Evolutionary conservation across 306 rosid genomes (phyloP).

Genomic region (apple (Malus domestica)): DNA sequence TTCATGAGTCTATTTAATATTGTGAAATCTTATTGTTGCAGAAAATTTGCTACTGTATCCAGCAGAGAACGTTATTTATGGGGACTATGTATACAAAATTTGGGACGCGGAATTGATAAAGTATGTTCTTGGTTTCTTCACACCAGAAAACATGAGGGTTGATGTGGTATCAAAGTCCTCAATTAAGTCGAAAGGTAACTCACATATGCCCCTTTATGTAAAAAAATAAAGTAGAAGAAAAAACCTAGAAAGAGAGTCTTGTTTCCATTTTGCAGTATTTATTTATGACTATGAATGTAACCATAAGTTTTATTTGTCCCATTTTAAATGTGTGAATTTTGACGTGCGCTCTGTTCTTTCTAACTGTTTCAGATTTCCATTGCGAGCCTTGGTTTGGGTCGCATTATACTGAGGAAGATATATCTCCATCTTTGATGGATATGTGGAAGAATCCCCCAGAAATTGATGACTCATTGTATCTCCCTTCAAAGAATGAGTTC

Average conservation of each 20-base stretch:
- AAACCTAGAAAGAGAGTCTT: neutral
- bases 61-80: slow-evolving; percentile 79
- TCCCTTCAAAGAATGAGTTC: slow-evolving; percentile 84
- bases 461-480: slow-evolving; percentile 64
- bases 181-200: slow-evolving; percentile 47
- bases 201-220: neutral
- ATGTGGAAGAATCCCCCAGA: slow-evolving; percentile 78
- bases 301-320: neutral
- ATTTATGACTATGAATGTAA: neutral
- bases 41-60: slow-evolving; percentile 64
- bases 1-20: slow-evolving; percentile 8
- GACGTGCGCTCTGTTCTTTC: neutral
- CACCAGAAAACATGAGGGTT: slow-evolving; percentile 91
- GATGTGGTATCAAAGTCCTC: slow-evolving; percentile 72
- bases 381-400: slow-evolving; percentile 95
- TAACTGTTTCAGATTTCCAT: slow-evolving; percentile 46
- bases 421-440: slow-evolving; percentile 57
- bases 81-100: slow-evolving; percentile 63
- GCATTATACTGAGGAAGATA: slow-evolving; percentile 60
- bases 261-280: slow-evolving; percentile 6
- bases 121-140: slow-evolving; percentile 63
- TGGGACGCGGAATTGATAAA: slow-evolving; percentile 77
- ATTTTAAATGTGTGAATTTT: slow-evolving; percentile 1
- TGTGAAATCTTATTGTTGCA: slow-evolving; percentile 37
- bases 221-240: neutral